These are phyloP conservation scores for Astrothelium macrocarpum DNA, from an alignment of 495 filamentous ascomycete genomes.

Conservation along the genomic window DNA sequence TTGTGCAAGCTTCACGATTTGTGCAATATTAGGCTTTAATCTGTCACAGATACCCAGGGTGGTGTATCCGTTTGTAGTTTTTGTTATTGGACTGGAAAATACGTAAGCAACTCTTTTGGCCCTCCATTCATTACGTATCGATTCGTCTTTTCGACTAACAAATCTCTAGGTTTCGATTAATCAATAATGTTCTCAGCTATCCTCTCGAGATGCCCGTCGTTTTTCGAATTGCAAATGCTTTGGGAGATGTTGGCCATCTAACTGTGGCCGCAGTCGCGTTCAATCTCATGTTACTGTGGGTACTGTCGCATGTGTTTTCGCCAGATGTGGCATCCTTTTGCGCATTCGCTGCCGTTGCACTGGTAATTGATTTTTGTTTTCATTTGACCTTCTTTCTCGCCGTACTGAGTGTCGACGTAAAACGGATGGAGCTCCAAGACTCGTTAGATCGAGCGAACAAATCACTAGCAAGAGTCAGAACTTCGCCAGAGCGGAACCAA, in stretches of 20 bases:
- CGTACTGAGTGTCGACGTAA: slow-evolving; percentile 64
- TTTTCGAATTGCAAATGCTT: slow-evolving; percentile 52
- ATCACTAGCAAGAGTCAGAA: slow-evolving; percentile 11
- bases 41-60: slow-evolving; percentile 33
- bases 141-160: background rate
- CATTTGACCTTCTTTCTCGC: slow-evolving; percentile 63
- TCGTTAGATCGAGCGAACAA: slow-evolving; percentile 36
- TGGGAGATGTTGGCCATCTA: slow-evolving; percentile 58
- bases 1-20: slow-evolving; percentile 34
- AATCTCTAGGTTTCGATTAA: slow-evolving; percentile 45
- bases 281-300: slow-evolving; percentile 48
- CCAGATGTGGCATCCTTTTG: slow-evolving; percentile 59
- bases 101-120: slow-evolving; percentile 38
- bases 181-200: slow-evolving; percentile 58
- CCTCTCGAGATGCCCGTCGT: slow-evolving; percentile 51
- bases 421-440: slow-evolving; percentile 54
- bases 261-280: slow-evolving; percentile 50
- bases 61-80: slow-evolving; percentile 60
- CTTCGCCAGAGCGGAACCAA: slow-evolving; percentile 1
- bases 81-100: slow-evolving; percentile 62
- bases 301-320: slow-evolving; percentile 48
- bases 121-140: no score
- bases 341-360: slow-evolving; percentile 56
- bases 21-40: slow-evolving; percentile 33
- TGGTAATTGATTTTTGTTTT: slow-evolving; percentile 60